These are phyloP conservation scores for Medicago ruthenica DNA, from an alignment of 306 rosid species.

Conservation along the genomic window DNA sequence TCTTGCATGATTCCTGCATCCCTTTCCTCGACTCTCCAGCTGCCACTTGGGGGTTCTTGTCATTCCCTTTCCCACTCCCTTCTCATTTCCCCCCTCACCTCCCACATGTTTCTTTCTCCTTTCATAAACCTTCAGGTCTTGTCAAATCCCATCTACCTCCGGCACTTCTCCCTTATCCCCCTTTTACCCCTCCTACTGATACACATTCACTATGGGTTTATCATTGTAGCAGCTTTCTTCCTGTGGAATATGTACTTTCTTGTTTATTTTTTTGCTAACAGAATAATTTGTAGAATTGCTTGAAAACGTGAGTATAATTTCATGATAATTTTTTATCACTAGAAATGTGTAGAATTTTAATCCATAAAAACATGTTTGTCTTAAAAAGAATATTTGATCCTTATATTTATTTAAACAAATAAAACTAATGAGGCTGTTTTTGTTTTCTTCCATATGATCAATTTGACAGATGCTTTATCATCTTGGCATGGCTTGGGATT, in stretches of 20 bases:
- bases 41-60: not conserved
- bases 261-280: not conserved
- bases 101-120: not conserved
- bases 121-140: not conserved
- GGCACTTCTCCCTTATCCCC: not conserved
- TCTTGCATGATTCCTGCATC: not conserved
- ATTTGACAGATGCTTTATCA: slow-evolving; percentile 77
- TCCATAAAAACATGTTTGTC: slow-evolving; percentile 4
- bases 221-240: slow-evolving; percentile 4
- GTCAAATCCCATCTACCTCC: not conserved
- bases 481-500: slow-evolving; percentile 88
- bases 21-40: not conserved
- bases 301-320: slow-evolving; percentile 9
- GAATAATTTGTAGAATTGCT: slow-evolving; percentile 21
- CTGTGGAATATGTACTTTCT: slow-evolving; percentile 1
- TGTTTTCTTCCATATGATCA: slow-evolving; percentile 33
- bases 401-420: slow-evolving; percentile 20
- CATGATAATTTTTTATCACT: slow-evolving; percentile 4
- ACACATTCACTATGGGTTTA: not conserved
- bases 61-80: not conserved
- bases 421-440: slow-evolving; percentile 8
- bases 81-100: not conserved
- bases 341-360: slow-evolving; percentile 19
- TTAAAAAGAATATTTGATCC: slow-evolving; percentile 21
- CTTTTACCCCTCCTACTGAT: not conserved